Evolutionary conservation across 2,329 filamentous ascomycete species (phyloP).

Genomic region (Cladosporium sp.): DNA sequence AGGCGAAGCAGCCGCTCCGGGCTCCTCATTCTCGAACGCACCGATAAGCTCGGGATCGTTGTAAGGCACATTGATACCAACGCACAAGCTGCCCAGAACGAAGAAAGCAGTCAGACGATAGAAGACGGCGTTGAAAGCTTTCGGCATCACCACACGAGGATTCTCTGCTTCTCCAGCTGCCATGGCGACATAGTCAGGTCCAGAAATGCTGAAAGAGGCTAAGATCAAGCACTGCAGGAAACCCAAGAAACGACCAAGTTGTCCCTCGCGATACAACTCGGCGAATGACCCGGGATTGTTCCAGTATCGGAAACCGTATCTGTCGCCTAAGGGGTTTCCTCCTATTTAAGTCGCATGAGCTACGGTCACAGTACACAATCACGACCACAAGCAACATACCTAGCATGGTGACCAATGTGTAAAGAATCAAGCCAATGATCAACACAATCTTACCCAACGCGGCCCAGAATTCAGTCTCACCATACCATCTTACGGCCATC

Average conservation of each 20-base stretch:
- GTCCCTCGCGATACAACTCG: slow-evolving; percentile 59
- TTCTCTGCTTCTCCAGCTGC: slow-evolving; percentile 67
- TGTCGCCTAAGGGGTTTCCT: slow-evolving; percentile 67
- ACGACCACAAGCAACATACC: slow-evolving; percentile 29
- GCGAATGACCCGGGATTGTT: slow-evolving; percentile 52
- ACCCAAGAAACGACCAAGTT: slow-evolving; percentile 67
- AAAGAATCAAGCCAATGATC: slow-evolving; percentile 65
- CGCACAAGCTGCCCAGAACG: slow-evolving; percentile 65
- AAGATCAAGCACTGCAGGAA: slow-evolving; percentile 72
- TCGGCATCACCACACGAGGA: slow-evolving; percentile 64
- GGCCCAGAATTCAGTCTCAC: slow-evolving; percentile 69
- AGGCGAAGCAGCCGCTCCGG: slow-evolving; percentile 61
- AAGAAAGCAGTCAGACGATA: slow-evolving; percentile 74
- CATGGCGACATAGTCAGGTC: slow-evolving; percentile 63
- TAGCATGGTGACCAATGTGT: slow-evolving; percentile 78
- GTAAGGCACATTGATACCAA: slow-evolving; percentile 68
- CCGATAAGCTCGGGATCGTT: slow-evolving; percentile 57
- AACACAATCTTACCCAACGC: slow-evolving; percentile 57
- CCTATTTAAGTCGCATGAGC: slow-evolving; percentile 4
- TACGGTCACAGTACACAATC: too few species aligned
- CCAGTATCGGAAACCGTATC: slow-evolving; percentile 69
- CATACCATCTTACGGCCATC: slow-evolving; percentile 68
- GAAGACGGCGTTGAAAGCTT: slow-evolving; percentile 73
- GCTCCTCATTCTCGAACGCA: slow-evolving; percentile 54
- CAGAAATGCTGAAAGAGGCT: slow-evolving; percentile 63